A percentile compares a stretch with the other conserved stretches of the same genome.
Conservation (phyloP, 768 basidiomycete genomes). For the Boletellus sp. region DNA sequence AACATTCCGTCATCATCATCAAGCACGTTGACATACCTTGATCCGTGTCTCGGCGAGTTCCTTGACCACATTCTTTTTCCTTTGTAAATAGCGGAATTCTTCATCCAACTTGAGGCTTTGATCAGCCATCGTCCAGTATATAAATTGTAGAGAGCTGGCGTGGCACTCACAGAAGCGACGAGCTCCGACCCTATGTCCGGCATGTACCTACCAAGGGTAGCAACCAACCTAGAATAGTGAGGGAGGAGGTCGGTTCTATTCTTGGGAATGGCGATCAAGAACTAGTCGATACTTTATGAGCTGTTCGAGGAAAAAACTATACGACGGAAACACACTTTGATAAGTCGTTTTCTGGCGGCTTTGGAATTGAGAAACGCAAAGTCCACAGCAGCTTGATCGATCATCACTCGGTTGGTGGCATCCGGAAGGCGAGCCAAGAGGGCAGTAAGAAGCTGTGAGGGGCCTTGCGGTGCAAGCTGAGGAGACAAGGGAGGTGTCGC, state of each 20-base stretch:
- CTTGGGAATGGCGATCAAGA: slow-evolving; percentile 79
- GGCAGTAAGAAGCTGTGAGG: slow-evolving; percentile 88
- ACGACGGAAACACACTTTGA: slow-evolving; percentile 54
- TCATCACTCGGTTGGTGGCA: slow-evolving; percentile 82
- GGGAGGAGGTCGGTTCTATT: slow-evolving; percentile 87
- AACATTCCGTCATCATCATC: background rate
- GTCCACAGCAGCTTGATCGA: slow-evolving; percentile 93
- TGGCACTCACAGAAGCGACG: slow-evolving; percentile 63
- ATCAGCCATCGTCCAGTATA: slow-evolving; percentile 3
- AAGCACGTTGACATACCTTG: slow-evolving; percentile 51
- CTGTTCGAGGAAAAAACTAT: background rate
- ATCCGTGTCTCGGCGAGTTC: slow-evolving; percentile 82
- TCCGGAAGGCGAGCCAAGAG: slow-evolving; percentile 89
- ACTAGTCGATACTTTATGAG: slow-evolving; percentile 41
- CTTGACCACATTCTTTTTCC: slow-evolving; percentile 89
- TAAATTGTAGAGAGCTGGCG: background rate
- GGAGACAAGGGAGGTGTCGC: slow-evolving; percentile 60
- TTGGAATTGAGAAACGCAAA: slow-evolving; percentile 97
- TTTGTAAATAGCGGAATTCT: slow-evolving; percentile 92
- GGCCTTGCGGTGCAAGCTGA: slow-evolving; percentile 79
- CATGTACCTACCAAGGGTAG: slow-evolving; percentile 89
- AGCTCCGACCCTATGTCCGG: slow-evolving; percentile 86
- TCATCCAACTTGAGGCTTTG: slow-evolving; percentile 72
- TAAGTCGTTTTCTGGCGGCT: slow-evolving; percentile 86
- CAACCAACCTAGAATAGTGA: slow-evolving; percentile 87